These are phyloP conservation scores for Silene uniflora DNA, from an alignment of 148 eudicot species.

Conservation along the genomic window DNA sequence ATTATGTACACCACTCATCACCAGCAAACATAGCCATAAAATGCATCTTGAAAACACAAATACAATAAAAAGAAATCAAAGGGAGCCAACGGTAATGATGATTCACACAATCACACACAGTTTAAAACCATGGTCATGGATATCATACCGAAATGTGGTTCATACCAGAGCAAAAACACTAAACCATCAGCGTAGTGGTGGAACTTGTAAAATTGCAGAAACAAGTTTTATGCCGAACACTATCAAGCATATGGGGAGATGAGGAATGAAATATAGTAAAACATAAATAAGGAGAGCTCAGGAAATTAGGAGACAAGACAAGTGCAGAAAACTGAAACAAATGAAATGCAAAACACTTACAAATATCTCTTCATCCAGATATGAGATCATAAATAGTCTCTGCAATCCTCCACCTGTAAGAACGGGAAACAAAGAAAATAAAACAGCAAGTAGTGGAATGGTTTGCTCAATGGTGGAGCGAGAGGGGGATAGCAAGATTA, in stretches of 20 bases:
- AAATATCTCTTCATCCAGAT: constrained; percentile 88
- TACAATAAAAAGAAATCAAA: too few relatives aligned
- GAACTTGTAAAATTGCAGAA: neutral
- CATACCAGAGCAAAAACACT: neutral
- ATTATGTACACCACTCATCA: too few relatives aligned
- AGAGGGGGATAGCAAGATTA: too few relatives aligned
- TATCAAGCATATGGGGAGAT: neutral
- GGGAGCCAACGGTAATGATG: neutral
- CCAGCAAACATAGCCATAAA: neutral
- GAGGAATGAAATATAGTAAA: neutral
- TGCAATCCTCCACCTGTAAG: constrained; percentile 59
- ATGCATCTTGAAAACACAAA: neutral
- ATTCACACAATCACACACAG: neutral
- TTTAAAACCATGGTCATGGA: too few relatives aligned
- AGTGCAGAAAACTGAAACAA: neutral
- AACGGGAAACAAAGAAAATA: constrained; percentile 14
- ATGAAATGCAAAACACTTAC: constrained; percentile 39
- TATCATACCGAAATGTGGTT: too few relatives aligned
- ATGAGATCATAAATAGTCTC: constrained; percentile 83
- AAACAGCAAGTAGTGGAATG: neutral
- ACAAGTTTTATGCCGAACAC: neutral
- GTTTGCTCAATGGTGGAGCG: neutral
- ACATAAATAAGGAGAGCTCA: too few relatives aligned
- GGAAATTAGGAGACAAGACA: neutral
- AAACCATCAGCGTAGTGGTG: neutral